Conservation (phyloP, 352 stramenopile genomes). For the Pythium pyrilobum region DNA sequence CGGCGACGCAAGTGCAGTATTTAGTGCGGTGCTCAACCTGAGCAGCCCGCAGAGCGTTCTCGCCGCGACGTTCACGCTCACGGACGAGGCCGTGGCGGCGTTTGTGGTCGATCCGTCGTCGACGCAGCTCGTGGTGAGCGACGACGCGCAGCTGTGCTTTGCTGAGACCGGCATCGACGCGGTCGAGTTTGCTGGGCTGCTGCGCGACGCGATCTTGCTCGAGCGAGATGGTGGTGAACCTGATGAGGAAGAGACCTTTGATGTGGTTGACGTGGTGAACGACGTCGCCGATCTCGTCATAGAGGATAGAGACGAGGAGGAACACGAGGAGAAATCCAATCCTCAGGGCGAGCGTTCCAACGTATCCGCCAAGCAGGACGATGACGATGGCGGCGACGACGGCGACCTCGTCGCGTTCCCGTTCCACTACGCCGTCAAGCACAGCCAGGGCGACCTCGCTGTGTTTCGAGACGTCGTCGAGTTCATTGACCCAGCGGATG, state of each 20-base stretch:
- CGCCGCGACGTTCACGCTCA: background rate
- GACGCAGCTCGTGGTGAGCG: background rate
- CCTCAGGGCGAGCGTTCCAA: too few species aligned
- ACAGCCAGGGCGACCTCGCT: background rate
- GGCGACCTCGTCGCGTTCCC: conserved; percentile 1
- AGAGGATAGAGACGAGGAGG: background rate
- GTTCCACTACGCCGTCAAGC: conserved; percentile 5
- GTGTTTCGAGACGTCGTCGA: background rate
- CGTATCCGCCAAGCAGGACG: background rate
- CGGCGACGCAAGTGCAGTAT: background rate
- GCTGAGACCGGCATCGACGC: background rate
- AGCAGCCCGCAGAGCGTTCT: conserved; percentile 5
- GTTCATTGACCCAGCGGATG: conserved; percentile 3
- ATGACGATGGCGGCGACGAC: background rate
- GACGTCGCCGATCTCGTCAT: background rate
- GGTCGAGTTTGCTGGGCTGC: background rate
- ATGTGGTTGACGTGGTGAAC: background rate
- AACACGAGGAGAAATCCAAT: too few species aligned
- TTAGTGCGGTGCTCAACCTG: background rate
- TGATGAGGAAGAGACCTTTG: background rate
- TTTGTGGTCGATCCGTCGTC: background rate
- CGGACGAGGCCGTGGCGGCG: background rate
- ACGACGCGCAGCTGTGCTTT: background rate
- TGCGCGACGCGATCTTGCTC: conserved; percentile 1
- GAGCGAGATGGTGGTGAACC: background rate